A percentile compares a stretch with the other conserved stretches of the same genome.
Evolutionary conservation across 2,329 filamentous ascomycete genomes (phyloP).

Genomic region (Rutstroemia sp.): DNA sequence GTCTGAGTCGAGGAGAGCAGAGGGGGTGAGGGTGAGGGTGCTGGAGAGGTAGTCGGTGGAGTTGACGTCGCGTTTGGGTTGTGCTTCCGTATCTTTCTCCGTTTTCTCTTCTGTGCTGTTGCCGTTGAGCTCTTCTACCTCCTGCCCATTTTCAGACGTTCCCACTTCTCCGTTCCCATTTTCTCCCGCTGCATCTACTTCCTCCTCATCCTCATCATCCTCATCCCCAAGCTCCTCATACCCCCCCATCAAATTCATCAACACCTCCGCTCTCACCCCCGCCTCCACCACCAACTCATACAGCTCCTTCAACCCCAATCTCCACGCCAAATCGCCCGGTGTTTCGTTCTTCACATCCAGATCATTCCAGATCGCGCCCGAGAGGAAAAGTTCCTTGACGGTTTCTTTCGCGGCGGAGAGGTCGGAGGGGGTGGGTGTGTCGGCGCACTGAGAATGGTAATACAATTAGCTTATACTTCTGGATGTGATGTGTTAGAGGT

Average conservation of each 20-base stretch:
- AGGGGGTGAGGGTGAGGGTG: constrained; percentile 54
- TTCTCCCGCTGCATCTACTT: constrained; percentile 21
- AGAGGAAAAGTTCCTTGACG: constrained; percentile 69
- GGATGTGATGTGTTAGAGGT: not conserved
- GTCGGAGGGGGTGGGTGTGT: constrained; percentile 14
- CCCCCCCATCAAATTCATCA: constrained; percentile 73
- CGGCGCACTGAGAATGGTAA: not conserved
- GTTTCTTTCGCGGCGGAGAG: constrained; percentile 59
- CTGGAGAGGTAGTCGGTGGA: constrained; percentile 64
- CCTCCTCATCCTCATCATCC: constrained; percentile 35
- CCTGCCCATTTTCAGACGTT: constrained; percentile 14
- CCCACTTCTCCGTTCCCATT: constrained; percentile 18
- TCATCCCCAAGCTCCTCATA: constrained; percentile 63
- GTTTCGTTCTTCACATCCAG: constrained; percentile 82
- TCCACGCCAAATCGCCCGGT: constrained; percentile 75
- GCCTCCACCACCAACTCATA: constrained; percentile 84
- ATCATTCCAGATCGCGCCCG: constrained; percentile 97
- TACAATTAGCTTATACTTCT: not conserved
- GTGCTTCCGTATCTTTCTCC: too few species aligned
- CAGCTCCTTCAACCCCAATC: constrained; percentile 59
- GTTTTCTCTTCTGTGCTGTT: not conserved
- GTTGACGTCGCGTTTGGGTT: constrained; percentile 41
- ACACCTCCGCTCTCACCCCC: constrained; percentile 80
- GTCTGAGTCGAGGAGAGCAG: constrained; percentile 64
- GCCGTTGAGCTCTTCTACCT: constrained; percentile 16